Percentiles rank a stretch among this genome's conserved stretches.
phyloP scores from a whole-genome alignment of 352 stramenopile genomes.

The Pythium rishiriense region DNA sequence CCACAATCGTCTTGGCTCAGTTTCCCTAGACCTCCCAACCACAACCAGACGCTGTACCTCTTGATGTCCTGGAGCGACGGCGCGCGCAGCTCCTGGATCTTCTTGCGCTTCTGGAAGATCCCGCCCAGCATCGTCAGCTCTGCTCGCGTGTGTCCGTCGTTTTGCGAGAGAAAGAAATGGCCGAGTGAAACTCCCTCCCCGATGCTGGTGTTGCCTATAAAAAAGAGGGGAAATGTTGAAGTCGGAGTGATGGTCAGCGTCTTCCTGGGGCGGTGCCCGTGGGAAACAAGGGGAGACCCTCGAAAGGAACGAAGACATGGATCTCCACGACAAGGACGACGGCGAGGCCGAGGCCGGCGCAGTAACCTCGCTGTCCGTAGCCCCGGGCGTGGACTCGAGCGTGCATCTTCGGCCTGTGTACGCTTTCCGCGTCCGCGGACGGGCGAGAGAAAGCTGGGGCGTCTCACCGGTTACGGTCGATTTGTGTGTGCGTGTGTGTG shows the following conservation, averaged over 20 bases:
- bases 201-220: background rate
- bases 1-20: too few relatives aligned
- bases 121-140: slow-evolving; percentile 51
- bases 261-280: background rate
- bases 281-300: background rate
- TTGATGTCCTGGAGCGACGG: slow-evolving; percentile 80
- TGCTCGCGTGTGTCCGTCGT: background rate
- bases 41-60: too few relatives aligned
- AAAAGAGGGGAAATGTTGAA: slow-evolving; percentile 7
- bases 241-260: slow-evolving; percentile 9
- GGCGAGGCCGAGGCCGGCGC: background rate
- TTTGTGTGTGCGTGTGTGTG: background rate
- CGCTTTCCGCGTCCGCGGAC: background rate
- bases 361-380: background rate
- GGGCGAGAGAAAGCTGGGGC: too few relatives aligned
- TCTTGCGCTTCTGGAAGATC: slow-evolving; percentile 83
- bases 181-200: slow-evolving; percentile 3
- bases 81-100: slow-evolving; percentile 70
- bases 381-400: slow-evolving; percentile 6
- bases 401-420: slow-evolving; percentile 22
- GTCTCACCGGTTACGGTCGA: too few relatives aligned
- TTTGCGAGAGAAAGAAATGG: background rate
- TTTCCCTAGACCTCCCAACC: too few relatives aligned
- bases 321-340: slow-evolving; percentile 1
- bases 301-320: background rate